phyloP scores from a whole-genome alignment of 345 rosid species.

The Melaleuca alternifolia region DNA sequence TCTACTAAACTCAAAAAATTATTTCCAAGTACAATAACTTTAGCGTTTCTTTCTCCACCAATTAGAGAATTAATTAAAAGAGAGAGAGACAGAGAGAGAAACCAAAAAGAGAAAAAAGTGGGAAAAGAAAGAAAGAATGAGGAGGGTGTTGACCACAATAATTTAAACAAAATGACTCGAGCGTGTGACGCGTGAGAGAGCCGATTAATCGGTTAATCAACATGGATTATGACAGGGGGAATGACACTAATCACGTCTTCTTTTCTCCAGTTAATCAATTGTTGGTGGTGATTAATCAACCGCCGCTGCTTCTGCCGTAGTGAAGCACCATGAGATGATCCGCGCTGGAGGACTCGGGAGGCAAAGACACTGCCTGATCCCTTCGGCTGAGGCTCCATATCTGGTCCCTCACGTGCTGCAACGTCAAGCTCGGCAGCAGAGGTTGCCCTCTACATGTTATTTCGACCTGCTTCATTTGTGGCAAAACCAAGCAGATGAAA shows the following conservation, averaged over 20 bases:
- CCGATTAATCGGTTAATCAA: not conserved
- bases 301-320: slow-evolving; percentile 12
- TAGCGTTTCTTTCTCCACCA: not conserved
- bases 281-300: not conserved
- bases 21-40: not conserved
- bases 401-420: slow-evolving; percentile 89
- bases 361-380: slow-evolving; percentile 28
- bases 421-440: slow-evolving; percentile 61
- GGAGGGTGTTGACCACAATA: not conserved
- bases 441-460: slow-evolving; percentile 90
- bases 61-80: not conserved
- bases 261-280: not conserved
- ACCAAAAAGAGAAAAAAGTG: not conserved
- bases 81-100: not conserved
- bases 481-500: not conserved
- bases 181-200: not conserved
- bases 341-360: slow-evolving; percentile 44
- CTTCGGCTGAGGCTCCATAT: slow-evolving; percentile 63
- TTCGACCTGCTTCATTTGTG: slow-evolving; percentile 53
- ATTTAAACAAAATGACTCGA: not conserved
- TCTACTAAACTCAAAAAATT: not conserved
- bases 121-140: not conserved
- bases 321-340: slow-evolving; percentile 89
- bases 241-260: not conserved
- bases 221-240: not conserved